A percentile compares a stretch with the other conserved stretches of the same genome.
These are phyloP conservation scores for Phanerochaete sordida DNA, from an alignment of 768 basidiomycete genomes.

Conservation along the genomic window DNA sequence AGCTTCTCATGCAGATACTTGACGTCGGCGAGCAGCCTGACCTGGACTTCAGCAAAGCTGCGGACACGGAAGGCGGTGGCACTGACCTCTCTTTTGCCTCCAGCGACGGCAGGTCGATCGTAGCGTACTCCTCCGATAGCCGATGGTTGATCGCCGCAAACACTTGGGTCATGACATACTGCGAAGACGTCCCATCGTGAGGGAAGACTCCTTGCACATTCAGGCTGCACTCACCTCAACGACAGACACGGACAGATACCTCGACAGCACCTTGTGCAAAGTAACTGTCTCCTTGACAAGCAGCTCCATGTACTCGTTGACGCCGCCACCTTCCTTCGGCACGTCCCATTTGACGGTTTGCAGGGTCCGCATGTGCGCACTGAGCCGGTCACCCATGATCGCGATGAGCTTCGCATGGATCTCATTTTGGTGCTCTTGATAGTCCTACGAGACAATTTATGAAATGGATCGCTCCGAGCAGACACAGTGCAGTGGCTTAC, in stretches of 20 bases:
- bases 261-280: slow-evolving; percentile 91
- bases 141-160: slow-evolving; percentile 91
- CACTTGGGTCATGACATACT: slow-evolving; percentile 95
- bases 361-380: slow-evolving; percentile 78
- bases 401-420: slow-evolving; percentile 96
- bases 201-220: neutral
- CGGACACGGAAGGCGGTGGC: slow-evolving; percentile 8
- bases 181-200: neutral
- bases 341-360: slow-evolving; percentile 81
- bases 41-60: slow-evolving; percentile 6
- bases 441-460: slow-evolving; percentile 69
- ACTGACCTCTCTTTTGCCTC: slow-evolving; percentile 84
- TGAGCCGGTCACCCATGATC: slow-evolving; percentile 95
- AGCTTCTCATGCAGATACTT: slow-evolving; percentile 75
- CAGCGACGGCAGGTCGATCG: slow-evolving; percentile 76
- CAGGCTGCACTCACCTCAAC: slow-evolving; percentile 67
- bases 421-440: slow-evolving; percentile 98
- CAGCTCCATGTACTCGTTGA: slow-evolving; percentile 89
- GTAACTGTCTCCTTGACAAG: slow-evolving; percentile 94
- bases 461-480: too few species aligned
- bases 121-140: slow-evolving; percentile 80
- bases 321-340: slow-evolving; percentile 54
- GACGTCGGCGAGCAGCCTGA: slow-evolving; percentile 78
- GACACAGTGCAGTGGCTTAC: slow-evolving; percentile 44
- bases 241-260: slow-evolving; percentile 74